A percentile compares a stretch with the other conserved stretches of the same genome.
Evolutionary conservation across 495 filamentous ascomycete genomes (phyloP).

Genomic region (Neurospora cerealis): DNA sequence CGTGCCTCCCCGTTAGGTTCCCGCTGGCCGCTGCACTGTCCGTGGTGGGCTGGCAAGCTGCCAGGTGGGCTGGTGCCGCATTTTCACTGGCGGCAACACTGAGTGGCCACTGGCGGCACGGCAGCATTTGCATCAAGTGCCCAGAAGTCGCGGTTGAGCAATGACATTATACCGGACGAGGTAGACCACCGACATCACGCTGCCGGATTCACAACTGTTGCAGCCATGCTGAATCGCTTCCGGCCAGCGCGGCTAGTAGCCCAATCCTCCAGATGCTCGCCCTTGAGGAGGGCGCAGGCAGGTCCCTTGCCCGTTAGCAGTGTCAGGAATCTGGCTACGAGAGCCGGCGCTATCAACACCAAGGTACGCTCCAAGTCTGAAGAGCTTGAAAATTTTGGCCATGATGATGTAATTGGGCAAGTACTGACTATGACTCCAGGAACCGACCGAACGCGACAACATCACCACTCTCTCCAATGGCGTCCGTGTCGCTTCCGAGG

Average conservation of each 20-base stretch:
- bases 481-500: slow-evolving; percentile 88
- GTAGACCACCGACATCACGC: neutral
- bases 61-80: neutral
- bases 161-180: neutral
- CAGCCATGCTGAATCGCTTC: slow-evolving; percentile 19
- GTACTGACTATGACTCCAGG: slow-evolving; percentile 40
- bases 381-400: neutral
- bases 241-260: slow-evolving; percentile 15
- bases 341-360: neutral
- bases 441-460: slow-evolving; percentile 77
- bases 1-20: neutral
- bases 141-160: neutral
- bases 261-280: slow-evolving; percentile 1
- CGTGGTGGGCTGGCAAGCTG: neutral
- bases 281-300: neutral
- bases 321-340: neutral
- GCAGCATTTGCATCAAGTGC: neutral
- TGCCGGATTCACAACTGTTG: neutral
- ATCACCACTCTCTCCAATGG: slow-evolving; percentile 91
- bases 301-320: neutral
- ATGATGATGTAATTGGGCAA: neutral
- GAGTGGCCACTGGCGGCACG: neutral
- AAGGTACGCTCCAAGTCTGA: neutral
- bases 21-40: neutral
- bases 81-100: neutral